These are phyloP conservation scores for Sedum album DNA, from an alignment of 164 flowering plant genomes.

Conservation along the genomic window DNA sequence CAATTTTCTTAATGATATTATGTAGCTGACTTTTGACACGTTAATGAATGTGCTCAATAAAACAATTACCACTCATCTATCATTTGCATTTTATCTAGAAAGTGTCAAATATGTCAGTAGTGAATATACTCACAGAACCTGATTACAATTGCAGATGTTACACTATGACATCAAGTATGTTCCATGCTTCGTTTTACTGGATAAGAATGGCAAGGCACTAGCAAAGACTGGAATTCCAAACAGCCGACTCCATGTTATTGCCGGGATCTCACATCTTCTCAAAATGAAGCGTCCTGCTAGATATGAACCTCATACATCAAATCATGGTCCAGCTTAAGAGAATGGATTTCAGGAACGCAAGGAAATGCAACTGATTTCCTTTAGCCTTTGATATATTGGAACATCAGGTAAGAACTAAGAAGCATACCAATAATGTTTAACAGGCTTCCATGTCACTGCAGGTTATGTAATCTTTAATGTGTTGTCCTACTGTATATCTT, in stretches of 20 bases:
- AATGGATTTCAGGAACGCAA: neutral
- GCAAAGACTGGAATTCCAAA: slow-evolving; percentile 74
- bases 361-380: neutral
- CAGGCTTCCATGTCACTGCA: too few relatives aligned
- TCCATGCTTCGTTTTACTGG: slow-evolving; percentile 78
- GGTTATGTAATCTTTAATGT: too few relatives aligned
- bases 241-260: slow-evolving; percentile 65
- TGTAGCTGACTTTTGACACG: neutral
- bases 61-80: neutral
- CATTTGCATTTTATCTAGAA: neutral
- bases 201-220: slow-evolving; percentile 64
- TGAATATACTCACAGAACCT: neutral
- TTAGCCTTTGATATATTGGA: neutral
- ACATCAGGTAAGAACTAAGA: too few relatives aligned
- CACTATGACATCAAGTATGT: slow-evolving; percentile 70
- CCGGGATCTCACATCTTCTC: slow-evolving; percentile 66
- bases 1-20: neutral
- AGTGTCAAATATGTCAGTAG: neutral
- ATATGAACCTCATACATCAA: neutral
- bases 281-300: slow-evolving; percentile 37
- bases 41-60: neutral
- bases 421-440: too few relatives aligned
- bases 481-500: too few relatives aligned
- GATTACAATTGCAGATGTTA: slow-evolving; percentile 47
- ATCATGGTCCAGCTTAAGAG: neutral